Conservation (phyloP, 1,284 basidiomycete genomes). For the Cutaneotrichosporon sp. region DNA sequence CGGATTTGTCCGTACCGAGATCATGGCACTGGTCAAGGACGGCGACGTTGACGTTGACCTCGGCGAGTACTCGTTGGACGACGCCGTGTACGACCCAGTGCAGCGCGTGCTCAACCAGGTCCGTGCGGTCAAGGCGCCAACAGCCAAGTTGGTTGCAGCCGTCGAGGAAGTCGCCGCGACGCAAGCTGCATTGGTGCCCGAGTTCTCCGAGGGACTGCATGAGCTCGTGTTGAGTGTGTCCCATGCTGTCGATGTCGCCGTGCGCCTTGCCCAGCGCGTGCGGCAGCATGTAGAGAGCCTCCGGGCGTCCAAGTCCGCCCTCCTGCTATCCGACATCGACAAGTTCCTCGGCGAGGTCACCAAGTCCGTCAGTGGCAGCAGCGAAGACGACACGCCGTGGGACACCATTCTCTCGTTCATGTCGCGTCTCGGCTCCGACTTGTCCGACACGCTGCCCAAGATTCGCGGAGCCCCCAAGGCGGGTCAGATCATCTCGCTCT, state of each 20-base stretch:
- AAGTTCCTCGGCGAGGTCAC: constrained; percentile 68
- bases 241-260: constrained; percentile 80
- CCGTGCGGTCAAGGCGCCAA: constrained; percentile 70
- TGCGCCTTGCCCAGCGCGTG: constrained; percentile 84
- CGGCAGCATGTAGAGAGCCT: constrained; percentile 72
- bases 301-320: constrained; percentile 65
- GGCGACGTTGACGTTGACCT: constrained; percentile 66
- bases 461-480: constrained; percentile 67
- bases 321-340: constrained; percentile 68
- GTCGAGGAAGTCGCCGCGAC: constrained; percentile 71
- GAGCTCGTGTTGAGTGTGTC: constrained; percentile 65
- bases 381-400: too few species aligned
- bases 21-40: constrained; percentile 67
- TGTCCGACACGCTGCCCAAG: constrained; percentile 62
- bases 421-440: constrained; percentile 63
- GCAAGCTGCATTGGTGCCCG: constrained; percentile 64
- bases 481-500: constrained; percentile 49
- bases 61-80: constrained; percentile 66
- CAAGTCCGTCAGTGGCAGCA: constrained; percentile 27
- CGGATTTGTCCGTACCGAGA: constrained; percentile 76
- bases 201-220: constrained; percentile 66
- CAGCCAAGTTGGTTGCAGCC: constrained; percentile 79
- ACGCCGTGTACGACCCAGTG: constrained; percentile 70
- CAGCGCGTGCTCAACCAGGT: constrained; percentile 74
- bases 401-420: constrained; percentile 68